Percentiles rank a stretch among this genome's conserved stretches.
phyloP scores from a whole-genome alignment of 495 filamentous ascomycete genomes.

The Wilcoxina mikolae region DNA sequence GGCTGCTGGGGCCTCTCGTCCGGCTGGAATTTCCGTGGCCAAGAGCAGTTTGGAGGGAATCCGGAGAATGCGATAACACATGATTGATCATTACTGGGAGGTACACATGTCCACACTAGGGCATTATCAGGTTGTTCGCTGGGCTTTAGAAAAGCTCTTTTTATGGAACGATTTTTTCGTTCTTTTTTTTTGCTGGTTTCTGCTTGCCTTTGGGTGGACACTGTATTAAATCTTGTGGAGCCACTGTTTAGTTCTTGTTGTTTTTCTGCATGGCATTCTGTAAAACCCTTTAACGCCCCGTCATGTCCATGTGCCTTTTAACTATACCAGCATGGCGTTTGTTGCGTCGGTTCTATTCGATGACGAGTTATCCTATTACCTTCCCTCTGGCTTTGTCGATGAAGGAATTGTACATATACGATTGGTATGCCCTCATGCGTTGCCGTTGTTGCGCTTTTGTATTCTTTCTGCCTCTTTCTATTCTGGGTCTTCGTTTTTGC shows the following conservation, averaged over 20 bases:
- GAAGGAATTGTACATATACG: too few species aligned
- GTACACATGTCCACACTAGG: background rate
- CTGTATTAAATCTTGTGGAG: too few species aligned
- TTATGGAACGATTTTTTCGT: background rate
- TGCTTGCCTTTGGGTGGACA: too few species aligned
- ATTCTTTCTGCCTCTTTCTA: too few species aligned
- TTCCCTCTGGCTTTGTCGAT: too few species aligned
- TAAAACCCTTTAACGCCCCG: background rate
- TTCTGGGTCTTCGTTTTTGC: too few species aligned
- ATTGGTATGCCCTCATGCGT: too few species aligned
- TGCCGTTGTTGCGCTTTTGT: too few species aligned
- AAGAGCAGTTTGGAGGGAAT: slow-evolving; percentile 23
- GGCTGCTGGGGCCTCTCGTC: slow-evolving; percentile 17
- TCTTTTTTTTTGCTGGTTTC: background rate
- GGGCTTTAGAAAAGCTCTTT: background rate
- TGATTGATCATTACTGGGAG: background rate
- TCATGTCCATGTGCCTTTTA: background rate
- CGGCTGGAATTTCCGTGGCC: slow-evolving; percentile 1
- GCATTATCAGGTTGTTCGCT: background rate
- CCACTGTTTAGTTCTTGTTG: background rate
- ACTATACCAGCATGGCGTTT: background rate
- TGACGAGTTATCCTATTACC: too few species aligned
- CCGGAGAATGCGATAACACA: slow-evolving; percentile 26
- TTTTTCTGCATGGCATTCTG: too few species aligned
- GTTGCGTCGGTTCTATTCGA: too few species aligned